Base-by-base conservation (phyloP, 1,284 basidiomycete species). In the Ceraceosorus guamensis region DNA sequence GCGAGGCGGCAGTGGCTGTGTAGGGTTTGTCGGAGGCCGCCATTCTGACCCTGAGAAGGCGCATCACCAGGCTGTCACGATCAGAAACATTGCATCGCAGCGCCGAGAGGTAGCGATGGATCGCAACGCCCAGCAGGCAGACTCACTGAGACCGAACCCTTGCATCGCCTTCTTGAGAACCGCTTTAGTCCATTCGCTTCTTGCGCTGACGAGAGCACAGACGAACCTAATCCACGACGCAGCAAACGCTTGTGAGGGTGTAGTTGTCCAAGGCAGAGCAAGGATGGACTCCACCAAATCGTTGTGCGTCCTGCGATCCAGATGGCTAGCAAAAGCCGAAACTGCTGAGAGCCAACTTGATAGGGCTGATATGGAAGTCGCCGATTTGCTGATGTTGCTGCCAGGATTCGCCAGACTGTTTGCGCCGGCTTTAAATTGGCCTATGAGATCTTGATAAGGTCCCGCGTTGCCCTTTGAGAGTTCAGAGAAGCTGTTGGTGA, bases 181-280 rank as follows among this genome's bases (percentile, higher is more conserved):
- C 59, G 87, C 81, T 37, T 85, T 86, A 34, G 95, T 82, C 80
- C 95, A 98, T 77, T 93, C 90, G 59, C 90, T 88, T 61, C 89
- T 81, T n/a, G 93, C 91, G 65, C 87, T 91, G 63, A 96, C 84
- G 41, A 99, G 83, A 79, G 92, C 89, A 46, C 89, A 89, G 47
- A 91, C 84, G 73, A 96, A 96, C 39, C 67, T 62, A 56, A 69
- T 67, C 71, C 71, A 75, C 47, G 67, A 64, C 31, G 87, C 83
- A 18, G 81, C 79, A 48, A 81, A 80, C 46, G 83, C 83, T 66
- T 92, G 89, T 16, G 48, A 47, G 8, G 45, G 45, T 31, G 48
- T 45, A 0, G 53, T 55, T 24, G 66, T 63, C 95, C 95, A 99
- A 5, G 91, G 90, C 67, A 95, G 81, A 57, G 82, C 83, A 56